Evolutionary conservation across 75 land plant genomes (phyloP).

Genomic region (Selaginella tamariscina): DNA sequence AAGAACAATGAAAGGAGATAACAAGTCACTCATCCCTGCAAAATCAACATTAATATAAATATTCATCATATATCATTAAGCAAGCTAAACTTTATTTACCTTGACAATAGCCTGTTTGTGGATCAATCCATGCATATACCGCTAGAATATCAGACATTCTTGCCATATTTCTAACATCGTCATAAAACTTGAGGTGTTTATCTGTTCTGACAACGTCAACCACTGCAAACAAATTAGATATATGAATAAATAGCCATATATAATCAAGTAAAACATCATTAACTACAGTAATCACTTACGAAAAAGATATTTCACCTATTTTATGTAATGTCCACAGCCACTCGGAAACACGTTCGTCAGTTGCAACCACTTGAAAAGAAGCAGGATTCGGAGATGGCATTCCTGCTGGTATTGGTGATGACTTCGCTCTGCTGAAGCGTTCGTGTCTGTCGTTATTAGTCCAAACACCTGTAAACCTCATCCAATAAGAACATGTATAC

Average conservation of each 20-base stretch:
- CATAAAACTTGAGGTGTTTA: constrained; percentile 75
- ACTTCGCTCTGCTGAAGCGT: not conserved
- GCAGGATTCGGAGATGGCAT: not conserved
- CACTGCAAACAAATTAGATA: constrained; percentile 32
- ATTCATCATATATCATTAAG: no score
- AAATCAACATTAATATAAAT: constrained; percentile 8
- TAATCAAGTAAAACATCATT: no score
- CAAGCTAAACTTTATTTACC: no score
- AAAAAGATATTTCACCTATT: constrained; percentile 38
- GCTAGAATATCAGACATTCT: constrained; percentile 91
- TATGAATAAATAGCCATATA: no score
- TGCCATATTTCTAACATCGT: constrained; percentile 66
- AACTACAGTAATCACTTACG: not conserved
- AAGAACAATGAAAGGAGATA: constrained; percentile 76
- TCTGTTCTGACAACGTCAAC: constrained; percentile 93
- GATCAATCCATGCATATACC: constrained; percentile 92
- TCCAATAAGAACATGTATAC: not conserved
- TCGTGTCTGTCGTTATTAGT: not conserved
- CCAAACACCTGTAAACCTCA: not conserved
- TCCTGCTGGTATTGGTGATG: not conserved
- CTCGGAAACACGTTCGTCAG: constrained; percentile 59
- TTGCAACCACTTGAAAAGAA: constrained; percentile 16
- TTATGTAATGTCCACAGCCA: constrained; percentile 92
- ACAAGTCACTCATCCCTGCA: constrained; percentile 84
- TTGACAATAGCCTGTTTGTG: constrained; percentile 85